phyloP scores from a whole-genome alignment of 2,329 filamentous ascomycete genomes.

The Xenoacremonium recifei region DNA sequence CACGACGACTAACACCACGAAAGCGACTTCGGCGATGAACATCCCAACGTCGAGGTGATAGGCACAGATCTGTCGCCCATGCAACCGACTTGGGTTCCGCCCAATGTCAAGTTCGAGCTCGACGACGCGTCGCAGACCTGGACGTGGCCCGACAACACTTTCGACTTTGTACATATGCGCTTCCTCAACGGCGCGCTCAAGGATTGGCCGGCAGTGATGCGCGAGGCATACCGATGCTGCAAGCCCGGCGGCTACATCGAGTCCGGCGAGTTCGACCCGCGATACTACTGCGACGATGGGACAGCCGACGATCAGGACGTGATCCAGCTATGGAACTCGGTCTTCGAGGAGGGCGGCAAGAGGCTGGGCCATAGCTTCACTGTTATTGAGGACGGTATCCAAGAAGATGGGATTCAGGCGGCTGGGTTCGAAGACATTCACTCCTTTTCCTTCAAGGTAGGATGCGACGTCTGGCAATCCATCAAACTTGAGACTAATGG shows the following conservation, averaged over 20 bases:
- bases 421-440: constrained; percentile 2
- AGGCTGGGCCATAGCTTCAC: neutral
- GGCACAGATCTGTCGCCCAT: constrained; percentile 2
- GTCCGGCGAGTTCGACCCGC: constrained; percentile 6
- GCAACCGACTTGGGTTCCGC: constrained; percentile 2
- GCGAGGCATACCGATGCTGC: constrained; percentile 4
- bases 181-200: constrained; percentile 2
- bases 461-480: no score
- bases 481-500: neutral
- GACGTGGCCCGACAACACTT: constrained; percentile 1
- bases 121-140: constrained; percentile 4
- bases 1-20: neutral
- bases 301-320: neutral
- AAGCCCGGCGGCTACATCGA: constrained; percentile 11
- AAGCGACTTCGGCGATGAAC: constrained; percentile 7
- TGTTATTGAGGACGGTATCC: constrained; percentile 1
- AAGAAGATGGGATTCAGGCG: constrained; percentile 2
- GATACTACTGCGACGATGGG: constrained; percentile 5
- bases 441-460: constrained; percentile 3
- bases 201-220: constrained; percentile 2
- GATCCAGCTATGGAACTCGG: constrained; percentile 4
- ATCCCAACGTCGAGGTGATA: constrained; percentile 5
- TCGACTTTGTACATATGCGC: constrained; percentile 3
- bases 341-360: constrained; percentile 3
- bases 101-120: constrained; percentile 3